Evolutionary conservation across 2,329 filamentous ascomycete species (phyloP).

Genomic region (Nemania sp.): DNA sequence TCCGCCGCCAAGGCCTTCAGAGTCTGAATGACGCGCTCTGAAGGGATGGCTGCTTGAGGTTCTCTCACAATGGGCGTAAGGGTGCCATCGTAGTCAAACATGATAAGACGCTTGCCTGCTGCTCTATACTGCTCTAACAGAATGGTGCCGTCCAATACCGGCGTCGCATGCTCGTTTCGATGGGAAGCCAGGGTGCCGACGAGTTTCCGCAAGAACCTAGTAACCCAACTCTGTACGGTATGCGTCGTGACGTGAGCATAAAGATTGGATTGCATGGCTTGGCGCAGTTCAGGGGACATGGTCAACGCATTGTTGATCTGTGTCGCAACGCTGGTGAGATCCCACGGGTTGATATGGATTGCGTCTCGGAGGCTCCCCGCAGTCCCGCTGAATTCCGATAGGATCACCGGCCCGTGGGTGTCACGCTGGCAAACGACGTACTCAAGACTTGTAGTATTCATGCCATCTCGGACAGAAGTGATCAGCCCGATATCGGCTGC

Average conservation of each 20-base stretch:
- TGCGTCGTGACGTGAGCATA: conserved; percentile 85
- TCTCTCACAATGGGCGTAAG: conserved; percentile 94
- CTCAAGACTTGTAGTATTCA: conserved; percentile 97
- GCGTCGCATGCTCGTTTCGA: conserved; percentile 76
- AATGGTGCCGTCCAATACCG: conserved; percentile 74
- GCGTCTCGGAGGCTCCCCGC: conserved; percentile 83
- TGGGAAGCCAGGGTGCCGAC: conserved; percentile 80
- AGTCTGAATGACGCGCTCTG: conserved; percentile 78
- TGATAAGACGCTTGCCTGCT: conserved; percentile 82
- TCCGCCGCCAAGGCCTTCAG: conserved; percentile 81
- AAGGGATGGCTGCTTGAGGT: conserved; percentile 85
- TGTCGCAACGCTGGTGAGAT: conserved; percentile 79
- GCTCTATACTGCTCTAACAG: conserved; percentile 75
- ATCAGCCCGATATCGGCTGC: conserved; percentile 91
- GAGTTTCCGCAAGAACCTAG: conserved; percentile 76
- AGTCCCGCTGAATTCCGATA: conserved; percentile 96
- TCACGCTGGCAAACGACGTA: conserved; percentile 93
- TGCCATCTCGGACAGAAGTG: conserved; percentile 92
- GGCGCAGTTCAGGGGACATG: conserved; percentile 70
- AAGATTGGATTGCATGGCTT: conserved; percentile 71
- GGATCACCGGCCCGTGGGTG: conserved; percentile 82
- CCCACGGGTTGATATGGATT: conserved; percentile 97
- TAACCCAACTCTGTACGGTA: conserved; percentile 86
- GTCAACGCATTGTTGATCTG: conserved; percentile 81
- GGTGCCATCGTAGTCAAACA: conserved; percentile 99